Percentiles rank a stretch among this genome's conserved stretches.
phyloP scores from a whole-genome alignment of 257 asterid genomes.

The Schizonepeta tenuifolia region DNA sequence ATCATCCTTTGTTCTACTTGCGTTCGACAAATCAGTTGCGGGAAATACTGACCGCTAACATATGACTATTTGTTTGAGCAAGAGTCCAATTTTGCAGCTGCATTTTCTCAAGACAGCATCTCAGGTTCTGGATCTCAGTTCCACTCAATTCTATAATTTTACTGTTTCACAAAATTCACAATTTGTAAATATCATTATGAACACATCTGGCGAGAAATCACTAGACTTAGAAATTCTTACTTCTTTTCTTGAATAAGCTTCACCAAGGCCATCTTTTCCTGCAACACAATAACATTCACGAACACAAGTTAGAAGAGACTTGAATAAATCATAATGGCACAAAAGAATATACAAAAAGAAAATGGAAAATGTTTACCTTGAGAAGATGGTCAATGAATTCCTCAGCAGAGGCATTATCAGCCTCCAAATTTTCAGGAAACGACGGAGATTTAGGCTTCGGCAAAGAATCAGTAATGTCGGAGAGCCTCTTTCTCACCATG shows the following conservation, averaged over 20 bases:
- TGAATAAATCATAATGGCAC: background rate
- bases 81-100: slow-evolving; percentile 85
- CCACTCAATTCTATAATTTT: slow-evolving; percentile 81
- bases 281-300: slow-evolving; percentile 34
- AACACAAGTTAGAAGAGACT: slow-evolving; percentile 1
- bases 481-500: slow-evolving; percentile 66
- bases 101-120: slow-evolving; percentile 69
- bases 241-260: slow-evolving; percentile 77
- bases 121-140: slow-evolving; percentile 66
- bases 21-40: background rate
- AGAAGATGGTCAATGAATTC: slow-evolving; percentile 58
- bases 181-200: background rate
- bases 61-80: slow-evolving; percentile 81
- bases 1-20: background rate
- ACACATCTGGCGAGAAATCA: background rate
- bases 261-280: slow-evolving; percentile 83
- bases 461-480: slow-evolving; percentile 74
- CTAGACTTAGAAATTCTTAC: slow-evolving; percentile 33
- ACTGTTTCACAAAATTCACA: slow-evolving; percentile 46
- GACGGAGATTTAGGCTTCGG: slow-evolving; percentile 68
- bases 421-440: slow-evolving; percentile 39
- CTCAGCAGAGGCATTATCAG: slow-evolving; percentile 47
- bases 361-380: slow-evolving; percentile 45
- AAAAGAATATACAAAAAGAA: background rate
- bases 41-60: slow-evolving; percentile 61